Conservation (phyloP, 768 basidiomycete genomes). For the Suillus plorans region DNA sequence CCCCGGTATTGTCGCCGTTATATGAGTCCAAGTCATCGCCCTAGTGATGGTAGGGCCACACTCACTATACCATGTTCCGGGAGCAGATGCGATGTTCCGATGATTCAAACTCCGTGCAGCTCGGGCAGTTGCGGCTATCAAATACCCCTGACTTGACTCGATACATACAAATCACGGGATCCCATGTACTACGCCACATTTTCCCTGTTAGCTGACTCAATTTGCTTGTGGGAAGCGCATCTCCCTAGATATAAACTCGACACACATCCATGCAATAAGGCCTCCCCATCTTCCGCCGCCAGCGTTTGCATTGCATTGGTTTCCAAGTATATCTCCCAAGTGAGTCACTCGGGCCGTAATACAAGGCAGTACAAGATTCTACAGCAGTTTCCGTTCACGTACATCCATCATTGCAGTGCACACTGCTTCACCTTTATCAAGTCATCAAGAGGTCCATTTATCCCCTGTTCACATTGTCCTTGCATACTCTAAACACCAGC, state of each 20-base stretch:
- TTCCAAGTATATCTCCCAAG: not conserved
- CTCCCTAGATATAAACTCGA: not conserved
- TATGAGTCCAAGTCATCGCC: no score
- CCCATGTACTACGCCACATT: not conserved
- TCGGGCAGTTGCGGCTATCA: not conserved
- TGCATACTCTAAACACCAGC: slow-evolving; percentile 15
- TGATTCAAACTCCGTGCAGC: not conserved
- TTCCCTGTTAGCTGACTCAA: not conserved
- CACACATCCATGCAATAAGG: not conserved
- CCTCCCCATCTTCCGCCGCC: not conserved
- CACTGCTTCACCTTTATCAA: not conserved
- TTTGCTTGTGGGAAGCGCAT: not conserved
- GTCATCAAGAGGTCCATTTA: not conserved
- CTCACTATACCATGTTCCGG: no score
- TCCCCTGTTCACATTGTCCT: slow-evolving; percentile 16
- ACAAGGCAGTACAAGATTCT: not conserved
- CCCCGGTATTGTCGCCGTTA: not conserved
- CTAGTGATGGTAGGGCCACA: no score
- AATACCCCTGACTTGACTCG: no score
- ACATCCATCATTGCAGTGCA: not conserved
- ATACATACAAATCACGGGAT: not conserved
- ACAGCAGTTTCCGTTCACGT: not conserved
- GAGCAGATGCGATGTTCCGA: no score
- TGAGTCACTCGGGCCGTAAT: not conserved
- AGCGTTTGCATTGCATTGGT: not conserved